Evolutionary conservation across 805 yeast species (phyloP).

Genomic region (Candida caryicola): DNA sequence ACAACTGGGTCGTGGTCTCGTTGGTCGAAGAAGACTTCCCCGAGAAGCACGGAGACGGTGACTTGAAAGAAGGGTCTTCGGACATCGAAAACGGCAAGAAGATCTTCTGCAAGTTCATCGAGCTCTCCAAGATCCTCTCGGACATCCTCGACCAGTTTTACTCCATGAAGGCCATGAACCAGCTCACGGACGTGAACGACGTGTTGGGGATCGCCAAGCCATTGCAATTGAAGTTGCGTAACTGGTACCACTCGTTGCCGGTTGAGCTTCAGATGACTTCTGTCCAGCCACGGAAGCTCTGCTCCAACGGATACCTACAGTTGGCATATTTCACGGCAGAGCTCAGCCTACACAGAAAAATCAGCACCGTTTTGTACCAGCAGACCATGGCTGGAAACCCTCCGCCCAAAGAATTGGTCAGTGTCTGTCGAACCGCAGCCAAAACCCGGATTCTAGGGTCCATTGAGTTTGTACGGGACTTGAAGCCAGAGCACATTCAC

Average conservation of each 20-base stretch:
- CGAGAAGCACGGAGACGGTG: conserved; percentile 57
- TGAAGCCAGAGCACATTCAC: conserved; percentile 79
- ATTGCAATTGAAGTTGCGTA: conserved; percentile 62
- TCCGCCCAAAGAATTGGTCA: conserved; percentile 35
- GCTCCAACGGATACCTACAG: conserved; percentile 76
- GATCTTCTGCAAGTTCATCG: conserved; percentile 64
- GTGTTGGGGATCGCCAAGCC: conserved; percentile 80
- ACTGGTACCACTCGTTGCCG: conserved; percentile 77
- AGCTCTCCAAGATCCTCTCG: conserved; percentile 63
- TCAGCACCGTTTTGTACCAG: conserved; percentile 52
- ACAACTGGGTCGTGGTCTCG: conserved; percentile 76
- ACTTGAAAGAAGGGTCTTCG: conserved; percentile 54
- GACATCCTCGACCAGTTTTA: conserved; percentile 73
- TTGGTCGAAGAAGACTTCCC: conserved; percentile 78
- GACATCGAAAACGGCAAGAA: conserved; percentile 71
- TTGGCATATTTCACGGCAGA: conserved; percentile 88
- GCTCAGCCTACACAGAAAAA: conserved; percentile 77
- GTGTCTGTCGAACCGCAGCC: conserved; percentile 83
- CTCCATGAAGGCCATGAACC: conserved; percentile 62
- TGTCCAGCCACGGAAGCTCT: conserved; percentile 57
- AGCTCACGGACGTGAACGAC: conserved; percentile 57
- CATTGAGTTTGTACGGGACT: conserved; percentile 68
- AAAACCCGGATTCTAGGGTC: conserved; percentile 78
- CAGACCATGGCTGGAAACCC: conserved; percentile 30
- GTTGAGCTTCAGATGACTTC: conserved; percentile 60